Percentiles rank a stretch among this genome's conserved stretches.
These are phyloP conservation scores for Beta corolliflora DNA, from an alignment of 179 eudicot genomes.

Conservation along the genomic window DNA sequence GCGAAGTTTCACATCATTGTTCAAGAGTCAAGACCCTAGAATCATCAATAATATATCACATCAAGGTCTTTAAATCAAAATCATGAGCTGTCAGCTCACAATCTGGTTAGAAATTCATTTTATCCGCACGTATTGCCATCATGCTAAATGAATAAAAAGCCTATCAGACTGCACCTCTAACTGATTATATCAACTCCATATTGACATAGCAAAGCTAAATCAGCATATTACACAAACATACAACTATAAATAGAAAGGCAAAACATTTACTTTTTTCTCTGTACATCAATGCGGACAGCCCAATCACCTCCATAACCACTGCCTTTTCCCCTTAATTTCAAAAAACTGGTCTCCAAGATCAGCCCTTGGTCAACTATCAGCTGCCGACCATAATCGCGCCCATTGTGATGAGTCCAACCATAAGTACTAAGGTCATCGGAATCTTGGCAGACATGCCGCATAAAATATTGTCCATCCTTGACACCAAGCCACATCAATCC, in stretches of 20 bases:
- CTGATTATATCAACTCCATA: not conserved
- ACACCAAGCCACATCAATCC: constrained; percentile 97
- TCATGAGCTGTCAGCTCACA: not conserved
- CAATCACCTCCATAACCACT: constrained; percentile 99
- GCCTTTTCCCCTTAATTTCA: constrained; percentile 56
- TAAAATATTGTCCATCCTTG: constrained; percentile 72
- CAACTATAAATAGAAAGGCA: constrained; percentile 1
- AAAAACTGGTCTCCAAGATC: constrained; percentile 72
- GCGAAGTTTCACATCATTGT: not conserved
- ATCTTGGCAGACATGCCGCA: constrained; percentile 91
- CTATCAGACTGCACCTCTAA: not conserved
- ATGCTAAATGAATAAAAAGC: not conserved
- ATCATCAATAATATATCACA: not conserved
- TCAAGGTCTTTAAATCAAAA: not conserved
- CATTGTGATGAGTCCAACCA: constrained; percentile 96
- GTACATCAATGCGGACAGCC: constrained; percentile 76
- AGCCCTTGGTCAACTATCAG: constrained; percentile 65
- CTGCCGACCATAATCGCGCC: constrained; percentile 94
- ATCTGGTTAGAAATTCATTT: not conserved
- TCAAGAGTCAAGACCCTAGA: not conserved
- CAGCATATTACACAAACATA: constrained; percentile 3
- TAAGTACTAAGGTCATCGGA: constrained; percentile 76
- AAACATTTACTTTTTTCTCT: constrained; percentile 54
- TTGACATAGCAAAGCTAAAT: not conserved
- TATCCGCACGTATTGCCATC: not conserved